phyloP scores from a whole-genome alignment of 1,139 yeast species.

The Candida sp. region DNA sequence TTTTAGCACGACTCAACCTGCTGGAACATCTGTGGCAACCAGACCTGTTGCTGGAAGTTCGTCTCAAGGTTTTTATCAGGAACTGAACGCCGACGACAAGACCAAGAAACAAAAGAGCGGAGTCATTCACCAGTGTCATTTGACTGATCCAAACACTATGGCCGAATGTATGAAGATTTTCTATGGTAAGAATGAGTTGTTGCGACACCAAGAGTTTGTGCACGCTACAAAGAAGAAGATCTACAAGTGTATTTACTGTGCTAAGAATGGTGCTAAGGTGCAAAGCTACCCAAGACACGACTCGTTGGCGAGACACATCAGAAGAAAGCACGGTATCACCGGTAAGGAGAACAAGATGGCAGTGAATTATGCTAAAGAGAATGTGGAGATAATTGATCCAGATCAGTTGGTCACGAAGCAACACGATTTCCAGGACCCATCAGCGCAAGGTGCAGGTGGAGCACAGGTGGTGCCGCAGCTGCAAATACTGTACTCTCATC shows the following conservation, averaged over 20 bases:
- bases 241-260: conserved; percentile 48
- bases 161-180: conserved; percentile 44
- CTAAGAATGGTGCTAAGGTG: conserved; percentile 38
- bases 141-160: conserved; percentile 36
- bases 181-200: conserved; percentile 49
- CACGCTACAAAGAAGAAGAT: conserved; percentile 52
- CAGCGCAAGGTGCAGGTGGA: conserved; percentile 1
- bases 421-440: conserved; percentile 9
- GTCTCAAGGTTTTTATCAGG: background rate
- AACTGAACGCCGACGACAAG: conserved; percentile 16
- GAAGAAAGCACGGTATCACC: conserved; percentile 50
- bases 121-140: conserved; percentile 49
- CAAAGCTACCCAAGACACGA: conserved; percentile 53
- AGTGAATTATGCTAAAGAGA: conserved; percentile 51
- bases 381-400: conserved; percentile 41
- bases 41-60: conserved; percentile 2
- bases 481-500: conserved; percentile 1
- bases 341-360: conserved; percentile 53
- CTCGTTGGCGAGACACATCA: conserved; percentile 49
- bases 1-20: background rate
- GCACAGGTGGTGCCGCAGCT: conserved; percentile 1
- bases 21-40: background rate
- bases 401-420: conserved; percentile 9
- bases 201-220: conserved; percentile 52
- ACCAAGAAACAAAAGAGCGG: conserved; percentile 27